These are phyloP conservation scores for Alternaria gansuensis DNA, from an alignment of 2,329 filamentous ascomycete genomes.

Conservation along the genomic window DNA sequence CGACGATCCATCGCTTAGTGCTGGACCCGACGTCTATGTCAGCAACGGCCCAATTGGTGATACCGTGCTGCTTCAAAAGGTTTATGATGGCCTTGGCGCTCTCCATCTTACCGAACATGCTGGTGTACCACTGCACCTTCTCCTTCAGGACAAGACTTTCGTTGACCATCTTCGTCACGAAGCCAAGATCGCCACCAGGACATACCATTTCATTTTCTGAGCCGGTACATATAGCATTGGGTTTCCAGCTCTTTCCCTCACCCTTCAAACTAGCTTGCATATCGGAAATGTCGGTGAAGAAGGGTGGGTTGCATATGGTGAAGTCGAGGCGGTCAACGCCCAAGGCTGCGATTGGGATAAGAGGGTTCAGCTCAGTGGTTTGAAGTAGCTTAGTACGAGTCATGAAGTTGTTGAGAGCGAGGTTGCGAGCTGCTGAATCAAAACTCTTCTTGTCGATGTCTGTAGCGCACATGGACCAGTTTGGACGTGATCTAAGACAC, in stretches of 20 bases:
- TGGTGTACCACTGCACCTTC: constrained; percentile 84
- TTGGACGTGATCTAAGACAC: constrained; percentile 71
- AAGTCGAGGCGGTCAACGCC: constrained; percentile 73
- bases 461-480: constrained; percentile 66
- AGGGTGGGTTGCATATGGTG: constrained; percentile 93
- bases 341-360: constrained; percentile 71
- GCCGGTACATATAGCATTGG: constrained; percentile 79
- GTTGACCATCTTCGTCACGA: constrained; percentile 73
- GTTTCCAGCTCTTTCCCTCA: constrained; percentile 70
- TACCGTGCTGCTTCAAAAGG: constrained; percentile 63
- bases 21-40: constrained; percentile 77
- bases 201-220: constrained; percentile 86
- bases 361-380: constrained; percentile 59
- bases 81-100: constrained; percentile 71
- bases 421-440: constrained; percentile 71
- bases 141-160: constrained; percentile 70
- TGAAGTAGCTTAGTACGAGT: constrained; percentile 70
- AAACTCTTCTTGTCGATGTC: constrained; percentile 81
- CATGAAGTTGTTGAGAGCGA: constrained; percentile 70
- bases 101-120: constrained; percentile 84
- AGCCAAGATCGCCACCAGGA: constrained; percentile 77
- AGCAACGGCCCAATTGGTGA: constrained; percentile 83
- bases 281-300: constrained; percentile 80
- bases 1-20: constrained; percentile 87
- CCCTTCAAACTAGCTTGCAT: constrained; percentile 68